Percentiles rank a stretch among this genome's conserved stretches.
Evolutionary conservation across 495 filamentous ascomycete genomes (phyloP).

Genomic region (Podospora didyma): DNA sequence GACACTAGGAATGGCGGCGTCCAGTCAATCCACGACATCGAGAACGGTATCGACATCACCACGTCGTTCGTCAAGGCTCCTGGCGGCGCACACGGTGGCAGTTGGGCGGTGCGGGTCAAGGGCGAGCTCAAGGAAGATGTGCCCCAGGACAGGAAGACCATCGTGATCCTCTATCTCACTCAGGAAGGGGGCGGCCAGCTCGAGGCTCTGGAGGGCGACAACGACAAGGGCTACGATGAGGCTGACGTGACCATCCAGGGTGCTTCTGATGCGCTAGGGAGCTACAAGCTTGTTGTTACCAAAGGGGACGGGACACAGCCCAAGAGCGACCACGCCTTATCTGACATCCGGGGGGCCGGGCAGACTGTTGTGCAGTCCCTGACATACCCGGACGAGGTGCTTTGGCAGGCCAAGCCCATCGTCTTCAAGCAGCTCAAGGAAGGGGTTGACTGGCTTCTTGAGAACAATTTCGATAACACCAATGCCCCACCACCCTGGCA

Average conservation of each 20-base stretch:
- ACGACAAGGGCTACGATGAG: conserved; percentile 59
- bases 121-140: conserved; percentile 71
- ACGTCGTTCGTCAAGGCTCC: conserved; percentile 93
- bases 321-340: conserved; percentile 54
- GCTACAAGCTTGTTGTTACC: conserved; percentile 79
- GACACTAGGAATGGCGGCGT: conserved; percentile 81
- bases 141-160: conserved; percentile 59
- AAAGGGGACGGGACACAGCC: conserved; percentile 59
- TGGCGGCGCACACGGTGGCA: conserved; percentile 81
- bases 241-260: conserved; percentile 70
- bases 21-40: conserved; percentile 84
- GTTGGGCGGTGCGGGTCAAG: conserved; percentile 85
- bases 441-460: conserved; percentile 62
- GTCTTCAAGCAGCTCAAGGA: conserved; percentile 75
- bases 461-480: conserved; percentile 64
- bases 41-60: conserved; percentile 82
- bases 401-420: conserved; percentile 87
- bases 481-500: conserved; percentile 78
- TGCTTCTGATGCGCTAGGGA: conserved; percentile 68
- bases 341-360: conserved; percentile 58
- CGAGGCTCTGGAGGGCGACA: conserved; percentile 49
- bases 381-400: conserved; percentile 57
- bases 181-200: conserved; percentile 71
- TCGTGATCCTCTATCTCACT: conserved; percentile 74
- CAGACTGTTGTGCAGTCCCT: conserved; percentile 77